phyloP scores from a whole-genome alignment of 495 filamentous ascomycete genomes.

The Penicillium cosmopolitanum region DNA sequence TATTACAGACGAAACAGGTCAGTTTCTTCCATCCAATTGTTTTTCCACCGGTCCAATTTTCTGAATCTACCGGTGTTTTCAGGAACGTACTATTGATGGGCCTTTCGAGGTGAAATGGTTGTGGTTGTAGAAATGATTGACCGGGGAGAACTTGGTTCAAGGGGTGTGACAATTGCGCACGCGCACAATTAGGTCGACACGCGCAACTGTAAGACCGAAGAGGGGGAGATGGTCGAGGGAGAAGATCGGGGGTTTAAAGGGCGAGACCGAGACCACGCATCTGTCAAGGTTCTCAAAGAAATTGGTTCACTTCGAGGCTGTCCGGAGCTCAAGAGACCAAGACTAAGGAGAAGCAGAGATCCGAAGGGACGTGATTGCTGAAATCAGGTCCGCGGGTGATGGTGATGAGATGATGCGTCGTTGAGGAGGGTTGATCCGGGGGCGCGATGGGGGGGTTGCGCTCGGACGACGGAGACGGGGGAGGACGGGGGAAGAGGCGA shows the following conservation, averaged over 20 bases:
- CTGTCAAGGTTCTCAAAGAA: conserved; percentile 4
- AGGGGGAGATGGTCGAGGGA: conserved; percentile 7
- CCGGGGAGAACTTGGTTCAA: conserved; percentile 4
- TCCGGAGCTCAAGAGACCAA: not conserved
- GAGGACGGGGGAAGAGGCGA: conserved; percentile 9
- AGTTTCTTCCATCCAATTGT: not conserved
- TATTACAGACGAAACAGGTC: not conserved
- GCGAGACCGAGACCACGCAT: conserved; percentile 12
- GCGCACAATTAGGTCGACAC: conserved; percentile 23
- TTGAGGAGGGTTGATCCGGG: conserved; percentile 11
- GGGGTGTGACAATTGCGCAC: conserved; percentile 21
- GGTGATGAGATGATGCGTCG: conserved; percentile 10
- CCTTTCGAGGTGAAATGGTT: conserved; percentile 8
- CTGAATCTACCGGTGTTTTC: not conserved
- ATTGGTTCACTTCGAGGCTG: not conserved
- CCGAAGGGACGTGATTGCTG: conserved; percentile 6
- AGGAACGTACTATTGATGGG: conserved; percentile 19
- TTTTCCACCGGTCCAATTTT: not conserved
- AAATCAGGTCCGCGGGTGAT: not conserved
- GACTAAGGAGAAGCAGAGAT: not conserved
- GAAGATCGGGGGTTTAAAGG: conserved; percentile 8
- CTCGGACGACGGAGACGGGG: conserved; percentile 18
- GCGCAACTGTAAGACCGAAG: conserved; percentile 2
- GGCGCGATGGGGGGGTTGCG: conserved; percentile 15
- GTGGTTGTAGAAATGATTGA: conserved; percentile 6